A percentile compares a stretch with the other conserved stretches of the same genome.
These are phyloP conservation scores for Micractinium sp. DNA, from an alignment of 139 green algal species.

Conservation along the genomic window DNA sequence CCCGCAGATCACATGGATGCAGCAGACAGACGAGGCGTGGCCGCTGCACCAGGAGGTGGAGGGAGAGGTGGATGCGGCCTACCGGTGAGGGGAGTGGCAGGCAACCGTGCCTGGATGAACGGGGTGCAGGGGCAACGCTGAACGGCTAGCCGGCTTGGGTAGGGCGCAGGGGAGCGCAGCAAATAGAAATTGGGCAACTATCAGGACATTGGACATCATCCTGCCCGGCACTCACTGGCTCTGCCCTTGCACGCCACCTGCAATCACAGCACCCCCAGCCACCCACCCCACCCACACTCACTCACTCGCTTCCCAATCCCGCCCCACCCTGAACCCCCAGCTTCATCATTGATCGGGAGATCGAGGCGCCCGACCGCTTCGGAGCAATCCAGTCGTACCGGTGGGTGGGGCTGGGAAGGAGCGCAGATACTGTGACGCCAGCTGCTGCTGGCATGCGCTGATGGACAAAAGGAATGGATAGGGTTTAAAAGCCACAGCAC, in stretches of 20 bases:
- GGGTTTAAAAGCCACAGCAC: too few relatives aligned
- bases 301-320: background rate
- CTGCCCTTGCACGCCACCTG: too few relatives aligned
- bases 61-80: conserved; percentile 35
- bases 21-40: conserved; percentile 35
- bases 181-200: too few relatives aligned
- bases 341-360: conserved; percentile 73
- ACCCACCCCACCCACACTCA: too few relatives aligned
- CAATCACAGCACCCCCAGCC: too few relatives aligned
- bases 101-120: background rate
- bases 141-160: too few relatives aligned
- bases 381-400: conserved; percentile 87
- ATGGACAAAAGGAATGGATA: too few relatives aligned
- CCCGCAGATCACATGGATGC: conserved; percentile 52
- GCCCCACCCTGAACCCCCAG: background rate
- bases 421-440: too few relatives aligned
- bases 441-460: background rate
- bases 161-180: too few relatives aligned
- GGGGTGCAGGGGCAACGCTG: background rate
- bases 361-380: conserved; percentile 87
- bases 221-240: too few relatives aligned
- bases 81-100: conserved; percentile 43
- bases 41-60: conserved; percentile 47
- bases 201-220: too few relatives aligned
- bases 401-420: background rate